Percentiles rank a stretch among this genome's conserved stretches.
Conservation (phyloP, 2,329 filamentous ascomycete species). For the Emergomyces africanus region DNA sequence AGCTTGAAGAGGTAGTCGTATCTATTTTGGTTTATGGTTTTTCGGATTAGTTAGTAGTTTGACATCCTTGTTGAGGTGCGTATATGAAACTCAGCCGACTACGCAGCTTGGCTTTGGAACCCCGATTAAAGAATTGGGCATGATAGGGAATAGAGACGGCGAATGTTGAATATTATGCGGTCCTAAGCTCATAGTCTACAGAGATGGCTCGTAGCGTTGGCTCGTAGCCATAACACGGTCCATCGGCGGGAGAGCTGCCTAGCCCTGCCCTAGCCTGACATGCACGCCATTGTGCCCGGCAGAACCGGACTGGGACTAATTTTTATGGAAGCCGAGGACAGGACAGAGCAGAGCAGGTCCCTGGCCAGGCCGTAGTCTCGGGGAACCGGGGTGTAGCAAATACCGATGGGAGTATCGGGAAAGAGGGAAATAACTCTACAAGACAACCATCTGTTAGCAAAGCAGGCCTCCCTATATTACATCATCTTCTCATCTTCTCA, state of each 20-base stretch:
- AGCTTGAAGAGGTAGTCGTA: slow-evolving; percentile 99
- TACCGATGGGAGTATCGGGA: background rate
- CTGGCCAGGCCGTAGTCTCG: too few relatives aligned
- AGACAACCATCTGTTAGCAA: too few relatives aligned
- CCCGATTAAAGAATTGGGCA: background rate
- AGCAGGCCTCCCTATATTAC: background rate
- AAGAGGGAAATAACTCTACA: slow-evolving; percentile 1
- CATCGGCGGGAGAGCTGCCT: background rate
- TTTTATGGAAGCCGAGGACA: too few relatives aligned
- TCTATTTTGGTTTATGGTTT: slow-evolving; percentile 40
- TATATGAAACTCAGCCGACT: background rate
- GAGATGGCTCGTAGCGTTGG: too few relatives aligned
- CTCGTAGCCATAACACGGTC: background rate
- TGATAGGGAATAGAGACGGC: background rate
- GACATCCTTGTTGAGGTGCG: background rate
- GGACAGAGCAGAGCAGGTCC: too few relatives aligned
- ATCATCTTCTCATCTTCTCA: background rate
- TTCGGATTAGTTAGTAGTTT: background rate
- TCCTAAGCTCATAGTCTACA: too few relatives aligned
- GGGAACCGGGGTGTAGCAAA: background rate
- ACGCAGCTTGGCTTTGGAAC: background rate
- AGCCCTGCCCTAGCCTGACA: background rate
- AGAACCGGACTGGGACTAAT: background rate
- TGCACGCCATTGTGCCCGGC: background rate
- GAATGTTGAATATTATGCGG: too few relatives aligned